Evolutionary conservation across 2,329 filamentous ascomycete genomes (phyloP).

Genomic region (Huntiella bhutanensis): DNA sequence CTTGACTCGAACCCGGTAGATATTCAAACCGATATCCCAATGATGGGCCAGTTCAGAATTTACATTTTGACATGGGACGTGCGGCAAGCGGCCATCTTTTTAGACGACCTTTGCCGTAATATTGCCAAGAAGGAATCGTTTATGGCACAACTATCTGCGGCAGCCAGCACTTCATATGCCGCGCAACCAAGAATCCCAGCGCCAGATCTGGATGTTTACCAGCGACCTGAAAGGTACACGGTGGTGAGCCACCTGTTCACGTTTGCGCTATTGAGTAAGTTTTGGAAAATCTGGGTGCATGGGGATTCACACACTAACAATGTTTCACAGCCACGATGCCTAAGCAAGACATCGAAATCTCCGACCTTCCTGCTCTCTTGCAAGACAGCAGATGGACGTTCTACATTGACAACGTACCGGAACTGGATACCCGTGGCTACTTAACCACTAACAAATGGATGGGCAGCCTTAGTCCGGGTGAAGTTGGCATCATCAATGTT

Average conservation of each 20-base stretch:
- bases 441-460: constrained; percentile 52
- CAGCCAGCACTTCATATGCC: constrained; percentile 42
- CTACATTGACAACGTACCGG: constrained; percentile 47
- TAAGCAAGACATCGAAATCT: constrained; percentile 45
- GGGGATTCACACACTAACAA: constrained; percentile 1
- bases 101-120: constrained; percentile 37
- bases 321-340: constrained; percentile 31
- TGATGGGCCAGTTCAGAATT: constrained; percentile 58
- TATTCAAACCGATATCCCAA: constrained; percentile 58
- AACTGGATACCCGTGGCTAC: constrained; percentile 31
- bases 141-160: constrained; percentile 38
- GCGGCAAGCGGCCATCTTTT: constrained; percentile 33
- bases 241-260: constrained; percentile 50
- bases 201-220: constrained; percentile 41
- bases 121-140: constrained; percentile 33
- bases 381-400: constrained; percentile 52
- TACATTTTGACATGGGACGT: constrained; percentile 52
- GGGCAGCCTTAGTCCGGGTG: constrained; percentile 33
- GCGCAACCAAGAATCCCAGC: constrained; percentile 36
- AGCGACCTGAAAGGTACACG: constrained; percentile 49
- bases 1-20: constrained; percentile 64
- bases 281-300: background rate
- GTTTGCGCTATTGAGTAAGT: constrained; percentile 46
- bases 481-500: constrained; percentile 48
- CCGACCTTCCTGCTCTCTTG: constrained; percentile 41